Base-by-base conservation (phyloP, 805 yeast species). In the Nakazawaea sp. region DNA sequence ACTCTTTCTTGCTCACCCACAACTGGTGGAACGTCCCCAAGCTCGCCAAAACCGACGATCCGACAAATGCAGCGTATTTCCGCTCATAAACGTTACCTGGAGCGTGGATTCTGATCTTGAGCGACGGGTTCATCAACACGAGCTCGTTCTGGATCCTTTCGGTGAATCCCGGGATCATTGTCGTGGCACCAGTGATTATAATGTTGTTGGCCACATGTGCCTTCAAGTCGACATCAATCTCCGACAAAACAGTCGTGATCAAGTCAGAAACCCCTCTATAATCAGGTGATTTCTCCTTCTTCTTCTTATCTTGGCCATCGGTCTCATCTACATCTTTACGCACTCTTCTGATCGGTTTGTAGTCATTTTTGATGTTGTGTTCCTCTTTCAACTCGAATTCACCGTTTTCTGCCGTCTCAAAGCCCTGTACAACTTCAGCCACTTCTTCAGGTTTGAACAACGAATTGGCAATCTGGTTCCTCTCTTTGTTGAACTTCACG, bases 21-120 rank as follows among this genome's bases (percentile, higher is more conserved):
- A 84, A 64, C 58, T 89, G 97, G 57, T 89, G 97, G 68, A 89
- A 89, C 2, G 96, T 85, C 24, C 97, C 97, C 48, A 89, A 68
- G 36, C 92, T 80, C 5, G 95, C 78, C 39, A 89, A 63, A 27
- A 89, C 88, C 45, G 90, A 80, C 6, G 96, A 96, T 31, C 97
- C 97, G 34, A 89, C 72, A 96, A 96, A 89, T 6, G 90, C 68
- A 43, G 87, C 83, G 52, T 74, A 81, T 45, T 76, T 74, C 52
- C 96, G 72, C 59, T 89, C 96, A 39, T 69, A 68, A 4, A 80
- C 57, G 50, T 78, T 79, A 30, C 96, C 96, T 5, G 81, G 75
- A 2, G 95, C 81, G 47, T 87, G 82, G 24, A 89, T 70, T 52
- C 96, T 68, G 30, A 88, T 78, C 57, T 89, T 89, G 46, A 88